Evolutionary conservation across 2,329 filamentous ascomycete genomes (phyloP).

Genomic region (Trichoderma brevicompactum): DNA sequence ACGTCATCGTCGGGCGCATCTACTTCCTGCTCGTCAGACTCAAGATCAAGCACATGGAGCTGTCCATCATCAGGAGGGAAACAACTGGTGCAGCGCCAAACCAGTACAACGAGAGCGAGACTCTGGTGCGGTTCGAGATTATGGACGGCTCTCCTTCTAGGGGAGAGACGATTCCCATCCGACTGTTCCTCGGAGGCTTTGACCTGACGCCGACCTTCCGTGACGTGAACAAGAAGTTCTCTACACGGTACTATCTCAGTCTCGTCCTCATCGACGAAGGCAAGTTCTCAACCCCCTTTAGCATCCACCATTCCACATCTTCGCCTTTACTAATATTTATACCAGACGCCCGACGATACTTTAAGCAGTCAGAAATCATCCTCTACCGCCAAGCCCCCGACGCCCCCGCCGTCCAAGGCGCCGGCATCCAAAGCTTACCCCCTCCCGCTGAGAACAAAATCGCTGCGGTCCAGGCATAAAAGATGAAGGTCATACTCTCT

Average conservation of each 20-base stretch:
- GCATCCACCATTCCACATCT: neutral
- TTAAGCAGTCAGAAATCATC: conserved; percentile 99
- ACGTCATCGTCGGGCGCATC: conserved; percentile 97
- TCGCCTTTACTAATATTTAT: conserved; percentile 12
- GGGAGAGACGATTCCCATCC: conserved; percentile 92
- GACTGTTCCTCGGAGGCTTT: conserved; percentile 95
- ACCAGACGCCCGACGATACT: conserved; percentile 90
- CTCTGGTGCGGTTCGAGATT: conserved; percentile 96
- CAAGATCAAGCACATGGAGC: conserved; percentile 99
- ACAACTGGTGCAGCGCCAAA: conserved; percentile 96
- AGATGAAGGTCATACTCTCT: neutral
- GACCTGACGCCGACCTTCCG: conserved; percentile 97
- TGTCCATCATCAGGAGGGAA: conserved; percentile 95
- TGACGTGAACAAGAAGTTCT: conserved; percentile 99
- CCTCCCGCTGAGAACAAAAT: conserved; percentile 46
- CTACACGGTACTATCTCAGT: conserved; percentile 95
- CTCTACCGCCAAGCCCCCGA: conserved; percentile 83
- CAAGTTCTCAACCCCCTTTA: conserved; percentile 45
- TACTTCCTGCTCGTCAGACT: conserved; percentile 96
- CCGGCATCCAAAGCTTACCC: conserved; percentile 48
- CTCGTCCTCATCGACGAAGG: conserved; percentile 95
- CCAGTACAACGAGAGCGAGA: conserved; percentile 99
- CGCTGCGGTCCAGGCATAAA: conserved; percentile 35
- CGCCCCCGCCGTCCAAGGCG: conserved; percentile 42
- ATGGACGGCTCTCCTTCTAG: conserved; percentile 99